Base-by-base conservation (phyloP, 2,329 filamentous ascomycete genomes). In the Teratosphaeria pseudoeucalypti region DNA sequence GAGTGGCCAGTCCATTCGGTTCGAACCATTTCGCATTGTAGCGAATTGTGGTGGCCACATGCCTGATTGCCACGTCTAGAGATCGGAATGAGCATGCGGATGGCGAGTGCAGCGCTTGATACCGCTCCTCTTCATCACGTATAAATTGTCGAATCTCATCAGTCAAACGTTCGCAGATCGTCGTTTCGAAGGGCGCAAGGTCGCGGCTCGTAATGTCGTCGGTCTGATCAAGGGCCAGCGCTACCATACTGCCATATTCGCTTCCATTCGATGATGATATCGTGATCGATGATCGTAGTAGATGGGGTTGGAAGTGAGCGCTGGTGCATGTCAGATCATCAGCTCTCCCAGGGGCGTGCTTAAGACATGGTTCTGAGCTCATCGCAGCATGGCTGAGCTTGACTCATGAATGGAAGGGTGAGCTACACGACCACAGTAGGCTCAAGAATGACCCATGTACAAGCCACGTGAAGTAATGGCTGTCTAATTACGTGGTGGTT, bases 21-120 rank as follows among this genome's bases (percentile, higher is more conserved):
- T 65, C 64, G 55, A 72, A 71, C 69, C 70, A 71, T 58, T 71
- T 71, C 27, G 69, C 68, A 57, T 71, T 63, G 56, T 65, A 68
- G 23, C 65, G 65, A 34, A 71, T 65, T 39, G 63, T 62, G 7
- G 63, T 62, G 6, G 66, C 59, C 14, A 65, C 63, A 27, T 65
- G 57, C n/a, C 62, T 64, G 12, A 71, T 64, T 5, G 66, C 61
- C 19, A 52, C 19, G 12, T 65, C 58, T 11, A 69, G 59, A 5
- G 63, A 49, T 6, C 47, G 6, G 58, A 52, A n/a, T 26, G 55
- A 37, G 34, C 54, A 52, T 23, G 58, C 12, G 19, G 58, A 19
- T 54, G 52, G 26, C 43, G n/a, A 12, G 55, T 57, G 16, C 56
- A 58, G 34, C 53, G 55, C 10, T 57, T 23, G n/a, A 57, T 49